These are phyloP conservation scores for Cardamine resedifolia DNA, from an alignment of 345 rosid genomes.

Conservation along the genomic window DNA sequence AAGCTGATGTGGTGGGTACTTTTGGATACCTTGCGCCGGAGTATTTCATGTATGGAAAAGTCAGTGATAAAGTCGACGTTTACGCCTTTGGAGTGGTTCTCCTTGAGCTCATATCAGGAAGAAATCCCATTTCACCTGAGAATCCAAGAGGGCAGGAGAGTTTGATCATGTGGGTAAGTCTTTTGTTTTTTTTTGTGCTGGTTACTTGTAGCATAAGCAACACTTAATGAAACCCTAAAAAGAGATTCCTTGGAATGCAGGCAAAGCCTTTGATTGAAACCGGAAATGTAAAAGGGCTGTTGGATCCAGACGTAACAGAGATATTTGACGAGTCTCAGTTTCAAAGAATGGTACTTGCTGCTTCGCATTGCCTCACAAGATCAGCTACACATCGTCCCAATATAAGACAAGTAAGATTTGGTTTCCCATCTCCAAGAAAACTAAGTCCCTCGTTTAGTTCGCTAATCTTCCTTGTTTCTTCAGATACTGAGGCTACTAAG, in stretches of 20 bases:
- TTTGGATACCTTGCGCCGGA: conserved; percentile 98
- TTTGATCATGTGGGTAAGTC: conserved; percentile 86
- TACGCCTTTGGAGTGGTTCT: conserved; percentile 86
- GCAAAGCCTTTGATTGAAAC: conserved; percentile 66
- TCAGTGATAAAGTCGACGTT: conserved; percentile 84
- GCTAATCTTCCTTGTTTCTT: conserved; percentile 9
- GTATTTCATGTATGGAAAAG: conserved; percentile 91
- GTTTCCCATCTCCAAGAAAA: not conserved
- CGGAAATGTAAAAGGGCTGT: conserved; percentile 47
- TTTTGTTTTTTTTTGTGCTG: conserved; percentile 12
- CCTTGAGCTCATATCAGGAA: conserved; percentile 81
- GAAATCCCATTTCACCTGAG: conserved; percentile 54
- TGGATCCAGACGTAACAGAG: conserved; percentile 59
- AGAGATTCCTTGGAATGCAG: conserved; percentile 40
- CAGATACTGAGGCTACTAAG: conserved; percentile 63
- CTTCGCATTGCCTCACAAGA: conserved; percentile 63
- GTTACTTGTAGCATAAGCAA: conserved; percentile 1
- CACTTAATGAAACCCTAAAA: not conserved
- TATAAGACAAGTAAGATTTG: conserved; percentile 38
- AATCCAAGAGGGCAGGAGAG: conserved; percentile 60
- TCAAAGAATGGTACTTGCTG: conserved; percentile 75
- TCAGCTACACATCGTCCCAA: conserved; percentile 75
- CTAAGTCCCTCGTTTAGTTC: not conserved
- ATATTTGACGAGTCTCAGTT: conserved; percentile 52
- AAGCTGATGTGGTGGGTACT: conserved; percentile 80